Base-by-base conservation (phyloP, 2,329 filamentous ascomycete species). In the Penicillium sp. region DNA sequence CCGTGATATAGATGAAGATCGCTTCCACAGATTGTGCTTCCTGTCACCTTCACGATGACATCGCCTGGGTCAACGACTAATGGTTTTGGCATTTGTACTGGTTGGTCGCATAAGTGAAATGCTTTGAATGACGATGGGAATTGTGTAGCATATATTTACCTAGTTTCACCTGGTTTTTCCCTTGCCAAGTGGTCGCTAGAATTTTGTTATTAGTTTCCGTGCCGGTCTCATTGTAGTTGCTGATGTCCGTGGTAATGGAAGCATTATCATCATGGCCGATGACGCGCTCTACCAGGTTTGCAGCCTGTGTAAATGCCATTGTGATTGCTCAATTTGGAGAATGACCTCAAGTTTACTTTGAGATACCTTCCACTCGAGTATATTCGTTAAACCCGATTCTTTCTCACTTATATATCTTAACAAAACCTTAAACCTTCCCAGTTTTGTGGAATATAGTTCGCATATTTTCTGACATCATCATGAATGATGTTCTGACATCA, bases 111-210 rank as follows among this genome's bases (percentile, higher is more conserved):
- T 50, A n/a, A 50, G n/a, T 23, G 4, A 1, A 3, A 50, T 37
- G 33, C 3, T 37, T 9, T n/a, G 0, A n/a, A 9, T n/a, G 16
- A 37, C 33, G 33, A 2, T 29, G n/a, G 1, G 16, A 8, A 37
- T 37, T 9, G 7, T n/a, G 5, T n/a, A 9, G 33, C 16, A 21
- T 25, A 48, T 14, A 55, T 57, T 8, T 72, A 86, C 83, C 77
- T 19, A 96, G 80, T 69, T 89, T 77, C 47, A 96, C 90, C 29
- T 80, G 85, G 68, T 92, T 90, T 80, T 93, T 95, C 52, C 90
- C 89, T 75, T 89, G 86, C 92, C 92, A 96, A 2, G 84, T 84
- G 14, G 96, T 76, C 0, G 92, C 92, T 73, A 91, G 89, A 89
- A 96, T 95, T 16, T 76, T 88, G 66, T 87, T 83, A 31, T 73